Conservation (phyloP, 2,329 filamentous ascomycete species). For the Simplicillium aogashimaense region DNA sequence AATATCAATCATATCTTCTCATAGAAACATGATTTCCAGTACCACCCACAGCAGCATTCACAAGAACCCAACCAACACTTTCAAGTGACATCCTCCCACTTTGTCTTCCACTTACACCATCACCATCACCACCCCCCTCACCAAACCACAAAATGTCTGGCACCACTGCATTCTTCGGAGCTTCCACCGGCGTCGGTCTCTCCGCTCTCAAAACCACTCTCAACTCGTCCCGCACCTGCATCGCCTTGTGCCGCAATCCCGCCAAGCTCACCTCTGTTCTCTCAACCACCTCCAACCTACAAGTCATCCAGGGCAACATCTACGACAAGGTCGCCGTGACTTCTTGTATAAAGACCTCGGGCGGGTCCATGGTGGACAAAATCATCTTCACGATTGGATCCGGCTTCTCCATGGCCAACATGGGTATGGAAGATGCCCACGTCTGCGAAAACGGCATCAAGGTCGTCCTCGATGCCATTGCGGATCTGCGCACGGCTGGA, state of each 20-base stretch:
- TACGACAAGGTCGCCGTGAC: constrained; percentile 20
- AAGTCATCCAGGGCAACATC: constrained; percentile 27
- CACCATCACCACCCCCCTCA: neutral
- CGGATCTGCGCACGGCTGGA: constrained; percentile 12
- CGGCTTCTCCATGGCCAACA: constrained; percentile 13
- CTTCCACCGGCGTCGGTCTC: constrained; percentile 30
- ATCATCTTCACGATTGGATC: constrained; percentile 29
- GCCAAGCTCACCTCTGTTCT: constrained; percentile 26
- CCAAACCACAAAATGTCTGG: constrained; percentile 10
- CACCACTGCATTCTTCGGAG: constrained; percentile 27
- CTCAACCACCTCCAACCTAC: constrained; percentile 31
- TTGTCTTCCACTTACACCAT: neutral
- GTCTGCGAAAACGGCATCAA: constrained; percentile 28
- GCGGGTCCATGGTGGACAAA: constrained; percentile 21
- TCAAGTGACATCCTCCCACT: neutral
- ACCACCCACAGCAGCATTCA: neutral
- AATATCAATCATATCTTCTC: too few relatives aligned
- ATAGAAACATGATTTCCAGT: neutral
- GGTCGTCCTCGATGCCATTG: constrained; percentile 23
- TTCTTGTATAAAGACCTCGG: constrained; percentile 13
- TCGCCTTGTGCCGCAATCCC: constrained; percentile 29
- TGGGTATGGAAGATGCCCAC: constrained; percentile 23
- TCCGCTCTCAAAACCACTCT: constrained; percentile 19
- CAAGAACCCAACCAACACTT: neutral
- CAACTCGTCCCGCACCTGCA: constrained; percentile 26